Evolutionary conservation across 2,329 filamentous ascomycete species (phyloP), one percentile per base, ranked within the genome.

Genomic region (Setomelanomma holmii): DNA sequence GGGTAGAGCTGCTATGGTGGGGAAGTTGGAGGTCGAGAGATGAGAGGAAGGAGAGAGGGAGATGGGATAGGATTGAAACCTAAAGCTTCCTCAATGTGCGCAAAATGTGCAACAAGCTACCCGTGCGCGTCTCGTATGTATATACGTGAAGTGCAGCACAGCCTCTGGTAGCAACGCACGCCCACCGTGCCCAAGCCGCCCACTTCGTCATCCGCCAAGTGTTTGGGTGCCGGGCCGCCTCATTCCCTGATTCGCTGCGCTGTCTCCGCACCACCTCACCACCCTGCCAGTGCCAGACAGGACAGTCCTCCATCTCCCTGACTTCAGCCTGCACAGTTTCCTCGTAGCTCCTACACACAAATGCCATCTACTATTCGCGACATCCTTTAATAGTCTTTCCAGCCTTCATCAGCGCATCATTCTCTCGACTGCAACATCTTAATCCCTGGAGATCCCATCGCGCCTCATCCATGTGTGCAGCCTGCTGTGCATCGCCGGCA

Each of bases 381-480:
- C 24, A 34, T 11, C 12, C 8, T 27, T 23, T 6, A 17, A 40
- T 21, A 23, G 38, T 16, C 17, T 6, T 27, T 19, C 20, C 35
- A 30, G 11, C 14, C 34, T 36, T 42, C 35, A 27, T 14, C 36
- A 22, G 16, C 38, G 22, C 42, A 12, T 21, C 27, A 40, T 36
- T 7, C 19, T 47, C 30, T 3, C 52, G 19, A 39, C 45, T 46
- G 34, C 42, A 39, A 41, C 43, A 55, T 42, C 51, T 51, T 52
- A 23, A 51, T 42, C 53, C 45, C 49, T 27, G 34, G 21, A 43
- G 35, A 41, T 36, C 34, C 39, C 40, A 40, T 27, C 38, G 30
- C 44, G 27, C 44, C 47, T 54, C 33, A 51, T 51, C 58, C 53
- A 72, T 74, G 71, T 67, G 62, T 64, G 55, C 64, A 52, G 60